Percentiles rank a stretch among this genome's conserved stretches.
Conservation (phyloP, 164 flowering plant genomes). For the Cinnamomum micranthum region DNA sequence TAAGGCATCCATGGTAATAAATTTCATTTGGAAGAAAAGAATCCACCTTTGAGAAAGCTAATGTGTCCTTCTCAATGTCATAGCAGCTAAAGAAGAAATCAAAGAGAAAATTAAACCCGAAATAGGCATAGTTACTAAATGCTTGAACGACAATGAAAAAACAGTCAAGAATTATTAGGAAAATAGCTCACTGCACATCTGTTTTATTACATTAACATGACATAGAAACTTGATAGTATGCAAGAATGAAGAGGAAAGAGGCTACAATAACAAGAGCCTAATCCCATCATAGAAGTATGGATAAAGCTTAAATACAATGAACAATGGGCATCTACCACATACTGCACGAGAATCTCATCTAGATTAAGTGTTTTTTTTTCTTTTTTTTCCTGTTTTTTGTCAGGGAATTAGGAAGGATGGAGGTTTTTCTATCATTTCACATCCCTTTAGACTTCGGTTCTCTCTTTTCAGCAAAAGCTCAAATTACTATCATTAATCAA, state of each 20-base stretch:
- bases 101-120: neutral
- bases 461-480: too few relatives aligned
- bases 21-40: conserved; percentile 68
- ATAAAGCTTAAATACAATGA: neutral
- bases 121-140: neutral
- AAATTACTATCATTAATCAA: too few relatives aligned
- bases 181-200: neutral
- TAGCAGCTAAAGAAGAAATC: conserved; percentile 50
- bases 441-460: too few relatives aligned
- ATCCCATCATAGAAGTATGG: too few relatives aligned
- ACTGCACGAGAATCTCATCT: too few relatives aligned
- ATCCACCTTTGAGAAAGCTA: conserved; percentile 88
- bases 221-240: neutral
- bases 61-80: conserved; percentile 75
- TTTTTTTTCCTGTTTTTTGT: too few relatives aligned
- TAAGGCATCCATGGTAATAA: conserved; percentile 94
- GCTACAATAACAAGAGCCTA: too few relatives aligned
- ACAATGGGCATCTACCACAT: neutral
- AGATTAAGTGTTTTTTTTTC: too few relatives aligned
- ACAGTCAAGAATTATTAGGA: neutral
- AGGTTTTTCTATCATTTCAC: too few relatives aligned
- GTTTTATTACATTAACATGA: neutral
- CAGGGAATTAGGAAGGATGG: too few relatives aligned
- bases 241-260: too few relatives aligned
- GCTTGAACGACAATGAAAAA: neutral